Conservation (phyloP, 2,329 filamentous ascomycete species). For the Cadophora sp. region DNA sequence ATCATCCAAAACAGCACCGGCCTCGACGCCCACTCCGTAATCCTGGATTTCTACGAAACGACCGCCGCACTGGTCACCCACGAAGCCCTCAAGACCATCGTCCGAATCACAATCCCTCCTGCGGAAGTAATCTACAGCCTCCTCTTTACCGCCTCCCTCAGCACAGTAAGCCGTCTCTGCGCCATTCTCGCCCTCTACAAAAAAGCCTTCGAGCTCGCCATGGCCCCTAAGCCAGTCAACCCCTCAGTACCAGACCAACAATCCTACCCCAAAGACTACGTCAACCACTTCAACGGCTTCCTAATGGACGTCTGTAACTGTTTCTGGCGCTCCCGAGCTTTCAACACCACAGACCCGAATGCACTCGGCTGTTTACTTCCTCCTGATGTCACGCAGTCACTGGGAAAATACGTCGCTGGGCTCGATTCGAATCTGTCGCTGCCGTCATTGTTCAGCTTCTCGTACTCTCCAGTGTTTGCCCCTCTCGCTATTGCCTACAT, state of each 20-base stretch:
- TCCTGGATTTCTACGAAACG: constrained; percentile 75
- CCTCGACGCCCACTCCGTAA: constrained; percentile 56
- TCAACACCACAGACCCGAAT: constrained; percentile 69
- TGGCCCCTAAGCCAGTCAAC: constrained; percentile 50
- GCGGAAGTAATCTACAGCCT: constrained; percentile 73
- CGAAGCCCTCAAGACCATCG: constrained; percentile 55
- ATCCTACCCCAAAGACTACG: constrained; percentile 63
- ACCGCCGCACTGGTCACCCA: constrained; percentile 63
- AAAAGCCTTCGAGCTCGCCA: constrained; percentile 71
- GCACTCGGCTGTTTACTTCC: constrained; percentile 60
- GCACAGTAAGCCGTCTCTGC: constrained; percentile 72
- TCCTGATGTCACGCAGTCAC: constrained; percentile 51
- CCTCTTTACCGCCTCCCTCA: constrained; percentile 68
- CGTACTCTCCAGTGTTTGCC: constrained; percentile 63
- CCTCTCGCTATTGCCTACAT: constrained; percentile 62
- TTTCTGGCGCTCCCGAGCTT: constrained; percentile 77
- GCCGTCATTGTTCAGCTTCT: constrained; percentile 61
- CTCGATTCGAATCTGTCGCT: constrained; percentile 57
- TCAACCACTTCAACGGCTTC: constrained; percentile 80
- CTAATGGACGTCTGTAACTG: constrained; percentile 89
- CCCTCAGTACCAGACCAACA: constrained; percentile 37
- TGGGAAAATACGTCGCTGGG: constrained; percentile 56
- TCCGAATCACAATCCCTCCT: constrained; percentile 73
- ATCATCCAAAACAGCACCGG: constrained; percentile 61
- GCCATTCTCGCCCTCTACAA: constrained; percentile 76